Conservation (phyloP, 805 yeast species). For the Tetrapisispora arboricola region DNA sequence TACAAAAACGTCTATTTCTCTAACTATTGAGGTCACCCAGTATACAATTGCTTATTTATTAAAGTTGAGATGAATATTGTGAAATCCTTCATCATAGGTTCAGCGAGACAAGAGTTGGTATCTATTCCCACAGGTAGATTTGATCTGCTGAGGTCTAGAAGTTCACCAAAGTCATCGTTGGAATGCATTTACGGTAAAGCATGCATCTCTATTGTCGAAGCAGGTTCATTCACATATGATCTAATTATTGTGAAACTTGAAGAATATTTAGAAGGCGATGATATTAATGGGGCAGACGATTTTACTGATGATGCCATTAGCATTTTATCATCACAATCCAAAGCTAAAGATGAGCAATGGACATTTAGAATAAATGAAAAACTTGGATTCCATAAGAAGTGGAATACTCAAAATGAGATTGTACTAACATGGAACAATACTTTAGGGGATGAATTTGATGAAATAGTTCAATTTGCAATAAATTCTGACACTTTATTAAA, state of each 20-base stretch:
- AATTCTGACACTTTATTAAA: slow-evolving; percentile 43
- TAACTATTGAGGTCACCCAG: too few species aligned
- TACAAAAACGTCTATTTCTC: too few species aligned
- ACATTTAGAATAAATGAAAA: slow-evolving; percentile 54
- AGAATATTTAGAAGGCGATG: slow-evolving; percentile 50
- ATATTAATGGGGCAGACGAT: slow-evolving; percentile 43
- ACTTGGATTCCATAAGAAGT: slow-evolving; percentile 44
- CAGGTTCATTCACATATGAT: slow-evolving; percentile 58
- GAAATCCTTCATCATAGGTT: slow-evolving; percentile 49
- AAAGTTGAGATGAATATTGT: slow-evolving; percentile 54
- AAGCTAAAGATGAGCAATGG: slow-evolving; percentile 51
- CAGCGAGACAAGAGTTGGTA: slow-evolving; percentile 47
- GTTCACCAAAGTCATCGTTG: slow-evolving; percentile 76
- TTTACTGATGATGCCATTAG: slow-evolving; percentile 31
- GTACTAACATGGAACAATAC: slow-evolving; percentile 73
- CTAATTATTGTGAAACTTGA: slow-evolving; percentile 58
- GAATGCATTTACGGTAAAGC: slow-evolving; percentile 82
- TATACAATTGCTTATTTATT: neutral
- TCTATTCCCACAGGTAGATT: slow-evolving; percentile 73
- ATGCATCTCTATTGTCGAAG: slow-evolving; percentile 56
- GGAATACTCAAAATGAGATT: slow-evolving; percentile 42
- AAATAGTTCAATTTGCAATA: slow-evolving; percentile 68
- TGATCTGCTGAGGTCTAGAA: slow-evolving; percentile 59
- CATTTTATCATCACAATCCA: slow-evolving; percentile 24
- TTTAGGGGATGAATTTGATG: slow-evolving; percentile 77